These are phyloP conservation scores for Adansonia rubrostipa DNA, from an alignment of 441 rosid genomes.

Conservation along the genomic window DNA sequence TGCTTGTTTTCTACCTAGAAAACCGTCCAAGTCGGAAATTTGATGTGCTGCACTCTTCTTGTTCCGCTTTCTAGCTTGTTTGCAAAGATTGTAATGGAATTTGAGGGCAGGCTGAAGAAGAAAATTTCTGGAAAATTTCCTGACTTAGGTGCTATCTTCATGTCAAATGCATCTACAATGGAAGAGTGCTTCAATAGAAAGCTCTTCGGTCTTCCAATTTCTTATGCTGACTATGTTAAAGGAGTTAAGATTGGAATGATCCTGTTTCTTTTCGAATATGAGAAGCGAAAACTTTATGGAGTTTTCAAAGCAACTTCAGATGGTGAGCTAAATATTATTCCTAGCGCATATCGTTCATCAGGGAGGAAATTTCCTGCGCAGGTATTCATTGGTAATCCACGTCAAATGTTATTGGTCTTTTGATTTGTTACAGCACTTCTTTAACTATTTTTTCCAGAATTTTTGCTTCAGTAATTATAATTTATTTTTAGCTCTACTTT, in stretches of 20 bases:
- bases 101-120: background rate
- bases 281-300: conserved; percentile 34
- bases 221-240: conserved; percentile 29
- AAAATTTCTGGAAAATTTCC: conserved; percentile 30
- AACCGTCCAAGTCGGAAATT: background rate
- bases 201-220: conserved; percentile 39
- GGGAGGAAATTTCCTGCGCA: conserved; percentile 43
- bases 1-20: background rate
- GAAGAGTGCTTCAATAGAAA: conserved; percentile 31
- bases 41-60: background rate
- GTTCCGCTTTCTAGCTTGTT: conserved; percentile 4
- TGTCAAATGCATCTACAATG: conserved; percentile 34
- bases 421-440: background rate
- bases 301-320: conserved; percentile 37
- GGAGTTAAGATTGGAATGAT: conserved; percentile 40
- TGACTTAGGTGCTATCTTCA: conserved; percentile 37
- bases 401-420: background rate
- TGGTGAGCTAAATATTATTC: conserved; percentile 31
- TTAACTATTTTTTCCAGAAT: background rate
- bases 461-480: background rate
- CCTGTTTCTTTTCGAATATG: conserved; percentile 39
- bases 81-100: background rate
- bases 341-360: conserved; percentile 34
- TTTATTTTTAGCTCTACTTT: background rate
- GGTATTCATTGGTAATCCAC: conserved; percentile 27